Conservation (phyloP, 1,284 basidiomycete species). For the Leccinum fuscescens region DNA sequence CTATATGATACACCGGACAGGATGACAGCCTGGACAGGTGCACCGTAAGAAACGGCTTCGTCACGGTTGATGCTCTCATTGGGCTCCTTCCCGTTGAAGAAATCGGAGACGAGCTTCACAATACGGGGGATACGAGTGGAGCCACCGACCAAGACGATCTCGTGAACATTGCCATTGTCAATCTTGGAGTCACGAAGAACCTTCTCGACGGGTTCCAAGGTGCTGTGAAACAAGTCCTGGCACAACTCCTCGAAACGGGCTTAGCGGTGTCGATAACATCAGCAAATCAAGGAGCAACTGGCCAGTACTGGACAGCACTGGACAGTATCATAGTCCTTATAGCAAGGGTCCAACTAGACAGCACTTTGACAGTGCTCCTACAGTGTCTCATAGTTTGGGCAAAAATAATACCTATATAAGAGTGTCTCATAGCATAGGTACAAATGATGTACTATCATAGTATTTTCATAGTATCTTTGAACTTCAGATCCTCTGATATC, state of each 20-base stretch:
- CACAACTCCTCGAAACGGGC: slow-evolving; percentile 50
- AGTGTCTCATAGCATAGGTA: too few relatives aligned
- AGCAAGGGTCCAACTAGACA: too few relatives aligned
- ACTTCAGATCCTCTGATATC: too few relatives aligned
- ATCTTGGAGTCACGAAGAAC: slow-evolving; percentile 98
- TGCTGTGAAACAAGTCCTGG: slow-evolving; percentile 95
- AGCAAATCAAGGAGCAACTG: too few relatives aligned
- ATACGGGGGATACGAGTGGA: slow-evolving; percentile 99
- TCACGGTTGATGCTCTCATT: slow-evolving; percentile 99
- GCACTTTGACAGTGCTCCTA: too few relatives aligned
- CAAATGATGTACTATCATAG: too few relatives aligned
- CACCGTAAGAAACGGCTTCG: slow-evolving; percentile 99
- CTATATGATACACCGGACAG: slow-evolving; percentile 79
- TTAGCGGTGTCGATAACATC: not conserved
- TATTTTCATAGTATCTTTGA: too few relatives aligned
- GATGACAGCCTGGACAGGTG: slow-evolving; percentile 98
- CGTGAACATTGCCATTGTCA: slow-evolving; percentile 92
- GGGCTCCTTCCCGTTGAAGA: slow-evolving; percentile 97
- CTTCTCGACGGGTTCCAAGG: slow-evolving; percentile 98
- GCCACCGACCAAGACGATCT: slow-evolving; percentile 97
- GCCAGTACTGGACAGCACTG: too few relatives aligned
- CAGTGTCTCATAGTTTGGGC: too few relatives aligned
- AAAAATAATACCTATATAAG: too few relatives aligned
- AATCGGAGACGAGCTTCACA: slow-evolving; percentile 97
- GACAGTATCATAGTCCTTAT: too few relatives aligned